Conservation (phyloP, 2,329 filamentous ascomycete genomes). For the Colletotrichum plurivorum region DNA sequence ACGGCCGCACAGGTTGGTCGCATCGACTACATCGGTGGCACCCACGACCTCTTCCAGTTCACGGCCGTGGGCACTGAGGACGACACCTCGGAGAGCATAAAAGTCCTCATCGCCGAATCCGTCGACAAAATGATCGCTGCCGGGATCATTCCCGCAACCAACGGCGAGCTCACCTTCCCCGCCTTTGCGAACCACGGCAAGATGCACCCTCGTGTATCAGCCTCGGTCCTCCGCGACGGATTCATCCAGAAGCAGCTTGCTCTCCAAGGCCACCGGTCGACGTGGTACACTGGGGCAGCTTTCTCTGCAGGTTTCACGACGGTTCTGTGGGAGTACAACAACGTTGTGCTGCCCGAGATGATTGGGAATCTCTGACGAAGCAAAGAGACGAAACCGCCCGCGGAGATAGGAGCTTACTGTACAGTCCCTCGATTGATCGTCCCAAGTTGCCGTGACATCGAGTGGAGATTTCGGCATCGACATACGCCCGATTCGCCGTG, state of each 20-base stretch:
- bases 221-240: slow-evolving; percentile 52
- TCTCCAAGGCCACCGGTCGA: slow-evolving; percentile 59
- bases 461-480: too few species aligned
- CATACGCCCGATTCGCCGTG: too few species aligned
- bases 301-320: slow-evolving; percentile 51
- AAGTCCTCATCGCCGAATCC: slow-evolving; percentile 45
- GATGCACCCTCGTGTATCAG: slow-evolving; percentile 51
- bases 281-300: slow-evolving; percentile 60
- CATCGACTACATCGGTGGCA: slow-evolving; percentile 50
- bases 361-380: slow-evolving; percentile 11
- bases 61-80: slow-evolving; percentile 46
- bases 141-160: slow-evolving; percentile 44
- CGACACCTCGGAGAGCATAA: slow-evolving; percentile 42
- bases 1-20: slow-evolving; percentile 42
- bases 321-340: slow-evolving; percentile 52
- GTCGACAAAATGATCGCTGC: slow-evolving; percentile 48
- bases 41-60: slow-evolving; percentile 49
- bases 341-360: slow-evolving; percentile 44
- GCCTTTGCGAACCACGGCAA: slow-evolving; percentile 54
- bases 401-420: background rate
- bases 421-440: too few species aligned
- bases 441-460: too few species aligned
- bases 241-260: slow-evolving; percentile 58
- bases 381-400: background rate
- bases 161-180: slow-evolving; percentile 48